Base-by-base conservation (phyloP, 805 yeast species). In the Cyberlindnera euphorbiiphila region DNA sequence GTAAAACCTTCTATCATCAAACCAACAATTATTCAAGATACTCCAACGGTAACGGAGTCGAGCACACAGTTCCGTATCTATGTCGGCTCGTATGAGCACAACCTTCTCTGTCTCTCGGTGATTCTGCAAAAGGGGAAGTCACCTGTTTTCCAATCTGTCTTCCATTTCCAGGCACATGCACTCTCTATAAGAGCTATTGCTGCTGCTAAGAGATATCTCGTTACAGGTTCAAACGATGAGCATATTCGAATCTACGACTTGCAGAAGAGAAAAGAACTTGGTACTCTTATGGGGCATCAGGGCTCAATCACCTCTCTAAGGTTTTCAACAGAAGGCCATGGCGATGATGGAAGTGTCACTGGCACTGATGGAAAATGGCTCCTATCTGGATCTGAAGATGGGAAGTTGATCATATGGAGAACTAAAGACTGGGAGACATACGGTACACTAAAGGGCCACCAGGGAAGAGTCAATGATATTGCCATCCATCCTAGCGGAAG, bases 61-160 rank as follows among this genome's bases (percentile, higher is more conserved):
- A 32, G 32, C 21, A 47, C 50, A 36, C 72, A 69, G 51, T 83
- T 91, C 49, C 72, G 98, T 57, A 78, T 93, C 17, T 74, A 91
- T 51, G 95, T 86, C 10, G 98, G 98, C 18, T 88, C 97, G 1
- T 93, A 93, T 54, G 98, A 93, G 64, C 98, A 93, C 64, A 86
- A 88, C 45, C 62, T 93, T 32, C 65, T 89, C 27, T 88, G 97
- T 67, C 69, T 88, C 12, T 85, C 96, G 2, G 65, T 86, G 29
- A 72, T 80, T n/a, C 51, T 86, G 18, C 73, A 78, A 2, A 45
- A 54, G n/a, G 60, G 48, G 15, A 62, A 61, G 36, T 66, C 72
- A 8, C 80, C 88, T 1, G 69, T 85, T 9, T 93, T 93, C 65
- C 88, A 87, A 31, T 96, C 98, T 3, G 81, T 93, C 29, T 93